These are phyloP conservation scores for Dalechampia spathulata DNA, from an alignment of 441 rosid genomes.

Conservation along the genomic window DNA sequence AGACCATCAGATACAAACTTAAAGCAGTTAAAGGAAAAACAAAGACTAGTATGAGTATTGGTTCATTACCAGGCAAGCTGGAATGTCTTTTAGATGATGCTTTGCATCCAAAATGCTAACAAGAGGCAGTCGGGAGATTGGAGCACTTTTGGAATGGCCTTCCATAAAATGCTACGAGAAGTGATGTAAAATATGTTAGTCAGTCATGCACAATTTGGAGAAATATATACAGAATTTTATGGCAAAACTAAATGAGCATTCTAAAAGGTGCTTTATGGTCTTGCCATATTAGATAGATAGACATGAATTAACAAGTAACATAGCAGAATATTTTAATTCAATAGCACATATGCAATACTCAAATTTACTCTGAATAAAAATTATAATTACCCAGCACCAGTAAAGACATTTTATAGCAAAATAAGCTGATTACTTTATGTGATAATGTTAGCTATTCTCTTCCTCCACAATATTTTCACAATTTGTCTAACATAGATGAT, in stretches of 20 bases:
- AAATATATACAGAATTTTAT: not conserved
- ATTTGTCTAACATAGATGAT: not conserved
- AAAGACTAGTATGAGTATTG: conserved; percentile 8
- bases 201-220: not conserved
- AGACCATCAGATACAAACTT: conserved; percentile 22
- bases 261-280: not conserved
- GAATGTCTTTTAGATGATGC: conserved; percentile 74
- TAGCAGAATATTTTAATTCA: too few relatives aligned
- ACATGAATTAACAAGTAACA: too few relatives aligned
- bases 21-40: conserved; percentile 16
- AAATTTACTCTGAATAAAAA: not conserved
- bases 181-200: conserved; percentile 19
- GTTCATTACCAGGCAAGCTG: conserved; percentile 77
- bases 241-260: not conserved
- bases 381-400: not conserved
- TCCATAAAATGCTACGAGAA: conserved; percentile 91
- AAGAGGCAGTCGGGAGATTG: conserved; percentile 90
- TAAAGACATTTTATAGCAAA: not conserved
- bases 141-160: conserved; percentile 95
- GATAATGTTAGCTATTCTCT: not conserved
- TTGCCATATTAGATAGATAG: not conserved
- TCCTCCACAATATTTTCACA: not conserved
- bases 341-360: not conserved
- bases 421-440: not conserved
- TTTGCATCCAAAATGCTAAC: conserved; percentile 66